phyloP scores from a whole-genome alignment of 306 rosid species.

The Ochetophila trinervis region DNA sequence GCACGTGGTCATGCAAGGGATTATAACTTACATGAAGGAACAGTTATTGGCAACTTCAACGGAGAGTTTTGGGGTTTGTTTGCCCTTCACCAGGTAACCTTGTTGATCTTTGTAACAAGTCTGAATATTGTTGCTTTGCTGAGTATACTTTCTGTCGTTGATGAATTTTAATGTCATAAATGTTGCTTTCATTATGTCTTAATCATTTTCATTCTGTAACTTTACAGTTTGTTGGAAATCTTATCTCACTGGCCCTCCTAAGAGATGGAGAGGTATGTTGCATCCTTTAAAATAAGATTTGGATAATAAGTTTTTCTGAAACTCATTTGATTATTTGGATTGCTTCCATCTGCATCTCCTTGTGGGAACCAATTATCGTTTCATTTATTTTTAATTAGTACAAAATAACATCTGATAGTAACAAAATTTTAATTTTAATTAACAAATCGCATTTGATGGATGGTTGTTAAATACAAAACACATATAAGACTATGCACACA shows the following conservation, averaged over 20 bases:
- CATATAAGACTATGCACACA: not conserved
- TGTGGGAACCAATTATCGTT: not conserved
- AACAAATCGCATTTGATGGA: not conserved
- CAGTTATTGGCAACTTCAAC: constrained; percentile 82
- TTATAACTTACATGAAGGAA: constrained; percentile 63
- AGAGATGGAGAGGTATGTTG: constrained; percentile 57
- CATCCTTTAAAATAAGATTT: constrained; percentile 19
- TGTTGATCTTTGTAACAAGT: not conserved
- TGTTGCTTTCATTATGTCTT: constrained; percentile 3
- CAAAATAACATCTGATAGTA: not conserved
- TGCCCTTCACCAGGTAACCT: constrained; percentile 78
- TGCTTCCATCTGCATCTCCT: constrained; percentile 2
- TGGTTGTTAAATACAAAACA: not conserved
- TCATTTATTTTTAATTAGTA: not conserved
- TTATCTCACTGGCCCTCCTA: constrained; percentile 66
- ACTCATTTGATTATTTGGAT: not conserved
- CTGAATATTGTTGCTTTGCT: constrained; percentile 8
- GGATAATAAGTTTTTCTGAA: not conserved
- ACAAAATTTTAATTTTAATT: not conserved
- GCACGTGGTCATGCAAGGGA: constrained; percentile 78
- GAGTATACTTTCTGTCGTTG: not conserved
- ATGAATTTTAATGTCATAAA: constrained; percentile 8
- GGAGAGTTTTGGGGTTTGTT: constrained; percentile 90
- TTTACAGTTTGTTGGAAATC: constrained; percentile 90
- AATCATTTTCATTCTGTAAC: not conserved